Base-by-base conservation (phyloP, 75 land plant species). In the Adiantum capillusveneris region DNA sequence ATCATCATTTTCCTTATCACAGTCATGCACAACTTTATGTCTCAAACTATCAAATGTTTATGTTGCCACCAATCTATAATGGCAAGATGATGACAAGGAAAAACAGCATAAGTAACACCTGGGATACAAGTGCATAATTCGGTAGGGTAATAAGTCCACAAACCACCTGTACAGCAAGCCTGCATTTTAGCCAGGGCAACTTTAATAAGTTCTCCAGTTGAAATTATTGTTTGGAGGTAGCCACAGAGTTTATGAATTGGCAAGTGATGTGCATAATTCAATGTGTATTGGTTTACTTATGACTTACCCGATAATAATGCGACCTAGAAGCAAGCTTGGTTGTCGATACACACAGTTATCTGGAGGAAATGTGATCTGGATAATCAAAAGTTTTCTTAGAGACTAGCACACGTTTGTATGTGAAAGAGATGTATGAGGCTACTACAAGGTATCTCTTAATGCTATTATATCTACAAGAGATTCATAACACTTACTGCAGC, bases 131-230 rank as follows among this genome's bases (percentile, higher is more conserved):
- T 14, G 80, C 84, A 67, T 87, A 87, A 6, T 81, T 59, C 20
- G 91, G 91, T 31, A 87, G 60, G 18, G 91, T 87, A 60, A 74
- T 78, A 72, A 78, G 84, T 67, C 88, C 84, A 72, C 91, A 87
- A 24, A 87, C 69, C 9, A 81, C 59, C 52, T 78, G 79, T 22
- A 81, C 62, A 45, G 81, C 51, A 11, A 81, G 69, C 24, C 91
- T 86, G 75, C 25, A 79, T 7, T 9, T 6, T 5, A 56, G 28
- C 16, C 17, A 17, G 12, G 17, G 29, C 7, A 9, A n/a, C n/a
- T n/a, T n/a, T n/a, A n/a, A n/a, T n/a, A n/a, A n/a, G n/a, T n/a
- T n/a, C n/a, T n/a, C n/a, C n/a, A n/a, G n/a, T n/a, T n/a, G n/a
- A n/a, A n/a, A n/a, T n/a, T n/a, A 14, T 14, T 9, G 9, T 9